Percentiles rank a stretch among this genome's conserved stretches.
Conservation (phyloP, 1,284 basidiomycete genomes). For the Cutaneotrichosporon sp. region DNA sequence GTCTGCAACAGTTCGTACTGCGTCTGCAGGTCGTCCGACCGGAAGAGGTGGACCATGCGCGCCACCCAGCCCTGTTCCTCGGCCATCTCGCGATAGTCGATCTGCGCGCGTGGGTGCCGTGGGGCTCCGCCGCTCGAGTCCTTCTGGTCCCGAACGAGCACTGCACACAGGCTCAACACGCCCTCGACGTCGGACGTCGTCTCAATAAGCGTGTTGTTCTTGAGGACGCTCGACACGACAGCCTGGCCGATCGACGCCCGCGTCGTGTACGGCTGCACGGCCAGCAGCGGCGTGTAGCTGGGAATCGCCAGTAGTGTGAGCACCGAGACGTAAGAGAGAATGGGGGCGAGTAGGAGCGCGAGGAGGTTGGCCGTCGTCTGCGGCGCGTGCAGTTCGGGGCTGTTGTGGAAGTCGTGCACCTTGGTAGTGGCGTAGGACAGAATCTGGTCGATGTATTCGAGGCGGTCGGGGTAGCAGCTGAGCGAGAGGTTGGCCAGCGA, state of each 20-base stretch:
- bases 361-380: conserved; percentile 84
- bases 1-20: conserved; percentile 82
- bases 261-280: conserved; percentile 78
- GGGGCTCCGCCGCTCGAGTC: conserved; percentile 59
- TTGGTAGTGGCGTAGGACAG: conserved; percentile 80
- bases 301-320: conserved; percentile 89
- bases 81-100: conserved; percentile 79
- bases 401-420: conserved; percentile 73
- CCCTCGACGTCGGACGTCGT: conserved; percentile 84
- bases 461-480: conserved; percentile 87
- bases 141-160: conserved; percentile 80
- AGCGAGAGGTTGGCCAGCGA: conserved; percentile 87
- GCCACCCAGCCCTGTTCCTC: conserved; percentile 98
- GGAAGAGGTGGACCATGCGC: conserved; percentile 89
- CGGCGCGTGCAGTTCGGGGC: conserved; percentile 77
- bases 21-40: conserved; percentile 69
- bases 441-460: conserved; percentile 93
- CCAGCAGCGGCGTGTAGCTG: conserved; percentile 73
- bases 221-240: conserved; percentile 82
- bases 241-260: conserved; percentile 85
- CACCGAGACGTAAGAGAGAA: conserved; percentile 88
- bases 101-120: conserved; percentile 36
- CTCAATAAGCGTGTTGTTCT: conserved; percentile 89
- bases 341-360: conserved; percentile 79
- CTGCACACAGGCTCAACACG: conserved; percentile 81